phyloP scores from a whole-genome alignment of 2,329 filamentous ascomycete species.

The Lojkania enalia region DNA sequence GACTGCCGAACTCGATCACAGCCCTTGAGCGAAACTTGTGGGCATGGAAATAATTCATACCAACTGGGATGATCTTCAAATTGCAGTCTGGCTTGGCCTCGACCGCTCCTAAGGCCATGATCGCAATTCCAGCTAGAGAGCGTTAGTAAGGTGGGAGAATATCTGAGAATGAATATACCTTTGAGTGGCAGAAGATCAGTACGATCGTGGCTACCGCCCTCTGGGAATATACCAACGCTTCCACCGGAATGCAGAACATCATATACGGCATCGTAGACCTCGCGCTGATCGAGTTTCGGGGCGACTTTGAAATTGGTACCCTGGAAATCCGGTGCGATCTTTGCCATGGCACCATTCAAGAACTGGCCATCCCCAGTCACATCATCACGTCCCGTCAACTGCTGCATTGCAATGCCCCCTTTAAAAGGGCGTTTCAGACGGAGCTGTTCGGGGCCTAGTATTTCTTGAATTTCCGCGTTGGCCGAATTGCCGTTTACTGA shows the following conservation, averaged over 20 bases:
- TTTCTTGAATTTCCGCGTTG: conserved; percentile 81
- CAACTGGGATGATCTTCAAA: conserved; percentile 91
- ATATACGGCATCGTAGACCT: conserved; percentile 93
- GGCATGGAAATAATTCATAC: conserved; percentile 99
- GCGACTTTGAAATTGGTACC: conserved; percentile 86
- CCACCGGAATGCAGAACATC: conserved; percentile 78
- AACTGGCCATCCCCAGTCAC: conserved; percentile 69
- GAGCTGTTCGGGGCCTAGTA: conserved; percentile 78
- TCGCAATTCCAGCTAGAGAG: conserved; percentile 78
- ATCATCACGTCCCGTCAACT: conserved; percentile 80
- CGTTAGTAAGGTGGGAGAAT: conserved; percentile 19
- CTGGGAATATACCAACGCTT: conserved; percentile 94
- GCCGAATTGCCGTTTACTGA: conserved; percentile 79
- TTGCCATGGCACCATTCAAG: conserved; percentile 56
- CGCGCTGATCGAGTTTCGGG: conserved; percentile 90
- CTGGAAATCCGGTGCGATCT: conserved; percentile 60
- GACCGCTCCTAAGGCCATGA: conserved; percentile 93
- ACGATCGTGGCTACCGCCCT: conserved; percentile 93
- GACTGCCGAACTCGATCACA: conserved; percentile 91
- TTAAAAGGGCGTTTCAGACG: conserved; percentile 87
- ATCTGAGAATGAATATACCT: conserved; percentile 18
- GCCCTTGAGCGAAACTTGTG: conserved; percentile 97
- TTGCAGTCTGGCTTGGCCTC: conserved; percentile 84
- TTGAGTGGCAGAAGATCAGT: conserved; percentile 90
- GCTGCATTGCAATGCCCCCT: conserved; percentile 71